Conservation (phyloP, 2,329 filamentous ascomycete genomes). For the Ramichloridium luteum region DNA sequence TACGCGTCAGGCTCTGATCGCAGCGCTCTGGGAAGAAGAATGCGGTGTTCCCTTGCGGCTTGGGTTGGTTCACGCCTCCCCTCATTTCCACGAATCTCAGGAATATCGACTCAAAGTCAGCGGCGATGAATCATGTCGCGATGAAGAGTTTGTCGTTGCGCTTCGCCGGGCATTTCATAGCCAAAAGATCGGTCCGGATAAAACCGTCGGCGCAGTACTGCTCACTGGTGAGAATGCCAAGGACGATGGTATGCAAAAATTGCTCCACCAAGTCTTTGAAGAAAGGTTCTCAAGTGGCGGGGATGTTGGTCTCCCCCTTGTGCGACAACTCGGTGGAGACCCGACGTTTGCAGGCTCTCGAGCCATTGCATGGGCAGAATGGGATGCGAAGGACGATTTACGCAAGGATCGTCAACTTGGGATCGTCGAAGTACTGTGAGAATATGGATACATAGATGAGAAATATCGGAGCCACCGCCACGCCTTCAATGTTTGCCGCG, state of each 20-base stretch:
- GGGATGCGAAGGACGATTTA: too few relatives aligned
- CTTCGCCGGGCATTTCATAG: too few relatives aligned
- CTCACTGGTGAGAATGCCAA: background rate
- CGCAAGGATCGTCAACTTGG: too few relatives aligned
- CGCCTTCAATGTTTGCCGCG: too few relatives aligned
- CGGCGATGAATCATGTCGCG: too few relatives aligned
- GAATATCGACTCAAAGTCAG: too few relatives aligned
- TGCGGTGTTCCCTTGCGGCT: background rate
- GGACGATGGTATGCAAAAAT: background rate
- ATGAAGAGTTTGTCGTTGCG: too few relatives aligned
- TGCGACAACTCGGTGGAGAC: background rate
- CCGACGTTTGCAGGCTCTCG: conserved; percentile 1
- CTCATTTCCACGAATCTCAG: too few relatives aligned
- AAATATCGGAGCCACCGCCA: too few relatives aligned
- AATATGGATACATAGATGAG: too few relatives aligned
- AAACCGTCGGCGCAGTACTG: background rate
- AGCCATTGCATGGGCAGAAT: background rate
- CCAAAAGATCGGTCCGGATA: too few relatives aligned
- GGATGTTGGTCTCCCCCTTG: background rate
- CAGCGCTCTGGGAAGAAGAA: conserved; percentile 1
- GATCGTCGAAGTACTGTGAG: too few relatives aligned
- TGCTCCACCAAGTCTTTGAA: background rate
- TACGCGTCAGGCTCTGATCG: background rate
- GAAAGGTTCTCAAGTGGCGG: background rate
- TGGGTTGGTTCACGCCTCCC: background rate